A percentile compares a stretch with the other conserved stretches of the same genome.
Conservation (phyloP, 345 rosid species). For the Theobroma cacao region DNA sequence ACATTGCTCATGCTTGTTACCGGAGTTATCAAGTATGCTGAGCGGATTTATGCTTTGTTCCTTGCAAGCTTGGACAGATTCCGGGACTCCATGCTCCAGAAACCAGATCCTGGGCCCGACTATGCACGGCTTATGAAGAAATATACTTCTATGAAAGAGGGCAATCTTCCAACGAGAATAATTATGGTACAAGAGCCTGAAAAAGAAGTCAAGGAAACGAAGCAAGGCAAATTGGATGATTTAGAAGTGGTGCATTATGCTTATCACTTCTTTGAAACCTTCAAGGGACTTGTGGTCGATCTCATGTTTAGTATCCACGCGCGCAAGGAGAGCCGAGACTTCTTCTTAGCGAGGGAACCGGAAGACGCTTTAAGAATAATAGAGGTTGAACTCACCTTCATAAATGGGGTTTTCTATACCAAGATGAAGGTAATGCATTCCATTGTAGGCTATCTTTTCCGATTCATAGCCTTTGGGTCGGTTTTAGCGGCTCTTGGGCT, state of each 20-base stretch:
- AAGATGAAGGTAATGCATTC: constrained; percentile 45
- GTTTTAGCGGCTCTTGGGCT: constrained; percentile 30
- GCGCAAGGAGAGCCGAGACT: constrained; percentile 37
- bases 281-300: constrained; percentile 52
- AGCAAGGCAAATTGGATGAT: neutral
- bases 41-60: constrained; percentile 48
- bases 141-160: constrained; percentile 41
- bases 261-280: constrained; percentile 27
- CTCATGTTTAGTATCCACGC: constrained; percentile 43
- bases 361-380: constrained; percentile 43
- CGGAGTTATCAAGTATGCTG: constrained; percentile 50
- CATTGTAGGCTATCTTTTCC: constrained; percentile 10
- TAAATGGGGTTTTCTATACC: constrained; percentile 53
- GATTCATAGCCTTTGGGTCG: constrained; percentile 22
- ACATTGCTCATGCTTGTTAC: constrained; percentile 37
- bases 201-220: constrained; percentile 17
- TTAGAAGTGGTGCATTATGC: constrained; percentile 33
- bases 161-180: constrained; percentile 34
- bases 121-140: constrained; percentile 59
- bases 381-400: constrained; percentile 52
- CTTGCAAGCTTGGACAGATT: constrained; percentile 51
- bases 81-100: constrained; percentile 46
- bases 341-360: constrained; percentile 18
- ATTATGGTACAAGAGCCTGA: constrained; percentile 38
- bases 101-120: constrained; percentile 54